Percentiles rank a stretch among this genome's conserved stretches.
Conservation (phyloP, 1,284 basidiomycete genomes). For the Tausonia pullulans region DNA sequence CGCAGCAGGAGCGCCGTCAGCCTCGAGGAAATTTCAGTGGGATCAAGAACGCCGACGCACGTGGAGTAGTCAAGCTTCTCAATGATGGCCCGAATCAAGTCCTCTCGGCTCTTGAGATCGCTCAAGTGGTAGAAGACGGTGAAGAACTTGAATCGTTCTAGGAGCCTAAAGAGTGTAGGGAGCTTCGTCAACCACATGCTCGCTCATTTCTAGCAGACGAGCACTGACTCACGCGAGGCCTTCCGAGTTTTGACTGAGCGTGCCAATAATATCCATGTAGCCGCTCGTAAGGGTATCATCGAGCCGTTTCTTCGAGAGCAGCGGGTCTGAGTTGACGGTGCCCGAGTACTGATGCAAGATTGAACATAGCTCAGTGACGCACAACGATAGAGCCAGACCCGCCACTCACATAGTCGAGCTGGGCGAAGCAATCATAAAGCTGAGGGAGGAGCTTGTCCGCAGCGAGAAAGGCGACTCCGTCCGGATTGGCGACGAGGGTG, state of each 20-base stretch:
- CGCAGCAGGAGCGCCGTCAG: not conserved
- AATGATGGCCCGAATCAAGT: constrained; percentile 80
- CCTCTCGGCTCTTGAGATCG: constrained; percentile 79
- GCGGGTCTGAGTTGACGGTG: constrained; percentile 45
- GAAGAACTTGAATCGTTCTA: constrained; percentile 87
- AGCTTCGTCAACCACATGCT: not conserved
- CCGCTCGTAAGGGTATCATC: constrained; percentile 76
- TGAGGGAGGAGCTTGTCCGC: constrained; percentile 84
- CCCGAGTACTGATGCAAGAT: constrained; percentile 25
- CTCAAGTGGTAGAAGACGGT: constrained; percentile 90
- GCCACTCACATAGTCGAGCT: constrained; percentile 74
- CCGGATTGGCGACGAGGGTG: constrained; percentile 69
- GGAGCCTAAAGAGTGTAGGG: constrained; percentile 43
- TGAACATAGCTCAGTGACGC: constrained; percentile 23
- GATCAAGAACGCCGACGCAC: constrained; percentile 39
- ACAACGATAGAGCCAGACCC: not conserved
- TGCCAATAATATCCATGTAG: constrained; percentile 93
- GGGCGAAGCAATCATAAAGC: constrained; percentile 75
- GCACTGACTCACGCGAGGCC: constrained; percentile 68
- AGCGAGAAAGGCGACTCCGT: constrained; percentile 69
- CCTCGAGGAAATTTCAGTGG: not conserved
- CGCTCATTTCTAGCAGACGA: not conserved
- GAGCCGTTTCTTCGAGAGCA: constrained; percentile 76
- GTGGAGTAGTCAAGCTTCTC: constrained; percentile 83
- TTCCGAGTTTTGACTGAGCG: constrained; percentile 71